Evolutionary conservation across 306 rosid genomes (phyloP), one percentile per base, ranked within the genome.

Genomic region (Cicer arietinum): DNA sequence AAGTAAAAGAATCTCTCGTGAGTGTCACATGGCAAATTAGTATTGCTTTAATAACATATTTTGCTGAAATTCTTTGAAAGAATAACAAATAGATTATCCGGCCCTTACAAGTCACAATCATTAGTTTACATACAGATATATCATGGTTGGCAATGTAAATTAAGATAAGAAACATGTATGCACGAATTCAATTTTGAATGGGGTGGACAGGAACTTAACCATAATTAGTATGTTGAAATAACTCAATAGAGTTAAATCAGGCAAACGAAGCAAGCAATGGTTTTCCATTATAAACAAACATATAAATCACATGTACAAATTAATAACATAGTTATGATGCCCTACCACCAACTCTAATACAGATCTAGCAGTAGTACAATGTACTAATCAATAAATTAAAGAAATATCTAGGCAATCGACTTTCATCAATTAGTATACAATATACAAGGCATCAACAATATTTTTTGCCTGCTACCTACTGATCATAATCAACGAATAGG

Each of bases 381-480:
- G 37, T 22, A 57, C n/a, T 25, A 62, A 54, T 75, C 84, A 64
- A 50, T 52, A 69, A 79, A 50, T 64, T 41, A 79, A 78, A 47
- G 74, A 76, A 78, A 77, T 74, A 70, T 77, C 85, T 81, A 74
- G 76, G 65, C 72, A 67, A 85, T 81, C 67, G 20, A 78, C 71
- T 76, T 76, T 77, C 71, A 60, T 80, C 87, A 75, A 88, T 72
- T 77, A 50, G 84, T 85, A 61, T 82, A 82, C 71, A 78, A 83
- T 85, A 88, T 88, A 88, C 90, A 90, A 71, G 78, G 80, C 80
- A 85, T 85, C 85, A 57, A 8, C 74, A 70, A 74, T 70, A 85
- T 76, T 4, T 78, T 69, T 71, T 13, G 62, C 71, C 68, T 54
- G 81, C 85, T 71, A 65, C 16, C 85, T 71, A 61, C 20, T 54